phyloP scores from a whole-genome alignment of 164 flowering plant genomes.

The Vitis rupestris region DNA sequence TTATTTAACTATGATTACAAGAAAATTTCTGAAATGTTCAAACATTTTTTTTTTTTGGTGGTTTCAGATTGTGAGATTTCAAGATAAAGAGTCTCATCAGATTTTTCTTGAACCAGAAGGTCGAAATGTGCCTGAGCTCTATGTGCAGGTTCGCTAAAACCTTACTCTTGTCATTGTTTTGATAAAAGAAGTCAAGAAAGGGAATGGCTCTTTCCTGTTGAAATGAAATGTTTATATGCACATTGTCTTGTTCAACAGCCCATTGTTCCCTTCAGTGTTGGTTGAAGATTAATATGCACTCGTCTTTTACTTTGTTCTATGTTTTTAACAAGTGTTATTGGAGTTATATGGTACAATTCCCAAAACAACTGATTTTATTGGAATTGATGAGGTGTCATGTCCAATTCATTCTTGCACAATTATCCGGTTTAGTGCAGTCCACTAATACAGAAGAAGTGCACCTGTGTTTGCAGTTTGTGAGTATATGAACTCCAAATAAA shows the following conservation, averaged over 20 bases:
- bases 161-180: background rate
- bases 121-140: slow-evolving; percentile 88
- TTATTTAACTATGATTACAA: background rate
- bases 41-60: background rate
- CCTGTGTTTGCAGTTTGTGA: too few relatives aligned
- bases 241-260: background rate
- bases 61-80: slow-evolving; percentile 85
- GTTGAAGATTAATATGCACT: too few relatives aligned
- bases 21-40: background rate
- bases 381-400: background rate
- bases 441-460: too few relatives aligned
- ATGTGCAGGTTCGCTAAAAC: slow-evolving; percentile 74
- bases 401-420: background rate
- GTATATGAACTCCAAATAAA: too few relatives aligned
- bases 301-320: background rate
- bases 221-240: background rate
- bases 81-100: slow-evolving; percentile 96
- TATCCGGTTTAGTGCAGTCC: background rate
- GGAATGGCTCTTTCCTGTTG: background rate
- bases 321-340: background rate
- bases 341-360: background rate
- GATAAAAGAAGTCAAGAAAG: background rate
- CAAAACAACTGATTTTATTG: background rate
- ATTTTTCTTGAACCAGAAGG: slow-evolving; percentile 98
- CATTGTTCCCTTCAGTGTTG: too few relatives aligned